phyloP scores from a whole-genome alignment of 2,329 filamentous ascomycete genomes.

The Conoideocrella luteorostrata region DNA sequence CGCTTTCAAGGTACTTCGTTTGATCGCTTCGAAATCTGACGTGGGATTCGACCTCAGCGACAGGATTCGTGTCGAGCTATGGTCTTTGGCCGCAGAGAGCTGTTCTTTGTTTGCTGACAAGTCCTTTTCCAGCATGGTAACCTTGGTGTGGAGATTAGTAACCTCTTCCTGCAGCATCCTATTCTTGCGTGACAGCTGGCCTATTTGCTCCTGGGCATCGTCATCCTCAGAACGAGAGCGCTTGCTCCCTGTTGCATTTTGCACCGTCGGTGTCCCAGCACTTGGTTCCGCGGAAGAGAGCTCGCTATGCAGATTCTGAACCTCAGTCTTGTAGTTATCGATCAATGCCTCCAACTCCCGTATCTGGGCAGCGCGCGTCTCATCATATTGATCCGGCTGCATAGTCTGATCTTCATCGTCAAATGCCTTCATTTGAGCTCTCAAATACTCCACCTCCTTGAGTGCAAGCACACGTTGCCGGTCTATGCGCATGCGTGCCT shows the following conservation, averaged over 20 bases:
- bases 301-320: slow-evolving; percentile 67
- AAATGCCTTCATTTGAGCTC: slow-evolving; percentile 83
- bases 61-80: slow-evolving; percentile 73
- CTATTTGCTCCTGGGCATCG: slow-evolving; percentile 64
- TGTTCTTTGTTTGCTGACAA: slow-evolving; percentile 67
- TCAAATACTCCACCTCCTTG: slow-evolving; percentile 91
- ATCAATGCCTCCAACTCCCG: slow-evolving; percentile 79
- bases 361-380: slow-evolving; percentile 66
- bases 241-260: slow-evolving; percentile 50
- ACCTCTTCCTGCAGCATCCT: slow-evolving; percentile 77
- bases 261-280: slow-evolving; percentile 25
- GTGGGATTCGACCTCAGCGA: slow-evolving; percentile 91
- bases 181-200: slow-evolving; percentile 81
- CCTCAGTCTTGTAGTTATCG: slow-evolving; percentile 77
- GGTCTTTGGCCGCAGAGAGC: slow-evolving; percentile 57
- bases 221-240: slow-evolving; percentile 56
- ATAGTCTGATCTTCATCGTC: slow-evolving; percentile 85
- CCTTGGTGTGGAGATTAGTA: slow-evolving; percentile 60
- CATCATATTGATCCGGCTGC: slow-evolving; percentile 71
- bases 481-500: slow-evolving; percentile 70
- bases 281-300: slow-evolving; percentile 57
- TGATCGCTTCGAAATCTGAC: slow-evolving; percentile 75
- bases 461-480: slow-evolving; percentile 77
- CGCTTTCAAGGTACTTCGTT: slow-evolving; percentile 69
- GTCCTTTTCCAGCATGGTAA: slow-evolving; percentile 67